Base-by-base conservation (phyloP, 1,284 basidiomycete species). In the Polyporus tsugae region DNA sequence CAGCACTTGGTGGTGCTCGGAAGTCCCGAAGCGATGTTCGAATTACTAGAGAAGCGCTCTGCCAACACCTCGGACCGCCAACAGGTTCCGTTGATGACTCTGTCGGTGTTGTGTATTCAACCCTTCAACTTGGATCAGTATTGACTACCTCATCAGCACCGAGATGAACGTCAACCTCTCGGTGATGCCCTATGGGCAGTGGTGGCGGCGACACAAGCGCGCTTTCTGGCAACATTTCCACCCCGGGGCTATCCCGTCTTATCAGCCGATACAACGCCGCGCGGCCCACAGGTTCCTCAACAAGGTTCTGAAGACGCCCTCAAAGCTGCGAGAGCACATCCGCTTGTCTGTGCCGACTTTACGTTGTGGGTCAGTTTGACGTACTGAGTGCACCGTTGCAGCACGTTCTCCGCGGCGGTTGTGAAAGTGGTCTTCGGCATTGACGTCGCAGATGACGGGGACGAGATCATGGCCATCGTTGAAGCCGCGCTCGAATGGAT, bases 1-100 rank as follows among this genome's bases (percentile, higher is more conserved):
- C 53, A 72, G 29, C 68, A 69, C 11, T 66, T 75, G 25, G 57
- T 79, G 11, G 65, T 79, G 11, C 53, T 74, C 39, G 68, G 66
- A 13, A 66, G 64, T 13, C n/a, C 63, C 2, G 60, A 63, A 5
- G 57, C 55, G 3, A 66, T 67, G 17, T 42, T 42, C 22, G 73
- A 71, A 2, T 62, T 67, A 6, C 64, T 73, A 6, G 70, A 72
- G 10, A 70, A 65, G 62, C 52, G 66, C 6, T 66, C 69, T 2
- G 60, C 62, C 6, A 71, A 71, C 58, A 68, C 72, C 7, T 69
- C 71, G 22, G 68, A 71, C 38, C 58, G 73, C 6, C 25, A 44
- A n/a, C 39, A 22, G 6, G 13, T 49, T 1, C 49, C 59, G 4
- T 22, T 55, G 15, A 57, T 46, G 5, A 22, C 11, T 11, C 60